Conservation (phyloP, 192 early-diverging fungal genomes). For the Entomortierella parvispora region DNA sequence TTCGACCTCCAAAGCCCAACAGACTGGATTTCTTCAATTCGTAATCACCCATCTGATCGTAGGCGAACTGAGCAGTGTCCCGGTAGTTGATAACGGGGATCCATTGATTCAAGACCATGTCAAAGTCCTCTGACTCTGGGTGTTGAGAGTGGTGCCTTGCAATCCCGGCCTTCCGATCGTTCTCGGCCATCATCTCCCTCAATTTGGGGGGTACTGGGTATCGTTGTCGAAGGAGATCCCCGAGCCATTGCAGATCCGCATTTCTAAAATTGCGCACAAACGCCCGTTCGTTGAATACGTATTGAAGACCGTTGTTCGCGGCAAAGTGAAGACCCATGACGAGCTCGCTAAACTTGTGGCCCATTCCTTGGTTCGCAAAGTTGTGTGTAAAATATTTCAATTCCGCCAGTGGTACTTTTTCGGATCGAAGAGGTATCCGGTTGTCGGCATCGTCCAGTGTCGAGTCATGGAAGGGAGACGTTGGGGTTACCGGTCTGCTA, state of each 20-base stretch:
- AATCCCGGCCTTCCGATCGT: no score
- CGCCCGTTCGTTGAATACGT: conserved; percentile 2
- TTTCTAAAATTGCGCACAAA: conserved; percentile 8
- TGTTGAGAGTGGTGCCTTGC: no score
- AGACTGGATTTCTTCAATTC: conserved; percentile 5
- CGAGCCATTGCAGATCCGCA: conserved; percentile 7
- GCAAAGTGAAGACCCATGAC: conserved; percentile 8
- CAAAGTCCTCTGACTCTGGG: no score
- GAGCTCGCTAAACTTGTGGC: conserved; percentile 15
- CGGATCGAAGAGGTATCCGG: neutral
- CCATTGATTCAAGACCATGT: neutral
- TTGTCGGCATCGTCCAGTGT: no score
- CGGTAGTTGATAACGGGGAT: neutral
- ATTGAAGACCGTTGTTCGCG: conserved; percentile 1
- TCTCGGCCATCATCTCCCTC: neutral
- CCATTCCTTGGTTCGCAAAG: conserved; percentile 11
- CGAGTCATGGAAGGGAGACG: neutral
- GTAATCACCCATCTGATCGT: neutral
- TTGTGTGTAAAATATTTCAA: conserved; percentile 10
- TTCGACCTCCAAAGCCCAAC: conserved; percentile 14
- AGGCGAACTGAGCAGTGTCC: neutral
- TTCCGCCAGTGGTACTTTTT: conserved; percentile 1
- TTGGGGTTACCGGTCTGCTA: neutral
- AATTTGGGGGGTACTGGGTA: conserved; percentile 1
- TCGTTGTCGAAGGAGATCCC: conserved; percentile 8